Base-by-base conservation (phyloP, 176 grass and related monocot genomes). In the Oryza meridionalis region DNA sequence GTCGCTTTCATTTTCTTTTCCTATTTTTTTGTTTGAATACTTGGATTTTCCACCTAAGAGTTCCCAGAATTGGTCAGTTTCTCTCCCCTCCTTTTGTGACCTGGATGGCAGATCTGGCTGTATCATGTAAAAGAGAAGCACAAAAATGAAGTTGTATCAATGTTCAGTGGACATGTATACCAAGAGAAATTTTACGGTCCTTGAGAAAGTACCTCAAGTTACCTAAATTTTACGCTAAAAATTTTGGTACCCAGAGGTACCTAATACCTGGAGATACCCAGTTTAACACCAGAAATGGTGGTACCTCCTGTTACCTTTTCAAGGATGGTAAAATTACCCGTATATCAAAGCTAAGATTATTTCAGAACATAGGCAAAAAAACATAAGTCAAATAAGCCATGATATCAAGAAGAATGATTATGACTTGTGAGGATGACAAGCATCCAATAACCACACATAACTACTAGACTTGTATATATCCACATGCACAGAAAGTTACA, bases 51-150 rank as follows among this genome's bases (percentile, higher is more conserved):
- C 93, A 69, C 93, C 96, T 45, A 99, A 79, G 43, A 99, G 49
- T 81, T 83, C 86, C 96, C 96, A 99, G 63, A 99, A 99, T 65
- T 94, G 91, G 67, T 99, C 93, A 0, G 87, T 92, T 87, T 99
- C 96, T 92, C 86, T 85, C 43, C 93, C 96, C 75, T 99, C 96
- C 63, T 92, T 99, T 73, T 89, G 96, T 53, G 91, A 82, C 69
- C 92, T 96, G 16, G 93, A 87, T 50, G 92, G 93, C 22, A 89
- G 40, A 83, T 99, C 88, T 81, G 96, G 90, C 96, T 99, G 84
- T 29, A 85, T 77, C 87, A 75, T 43, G 22, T 88, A 75, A 82
- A 72, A 71, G 50, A 16, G 26, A 65, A 40, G 19, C 27, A 77
- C 37, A 70, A 64, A 82, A 10, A 55, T 65, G 80, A 26, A 75